phyloP scores from a whole-genome alignment of 495 filamentous ascomycete species.

The Daldinia loculata region DNA sequence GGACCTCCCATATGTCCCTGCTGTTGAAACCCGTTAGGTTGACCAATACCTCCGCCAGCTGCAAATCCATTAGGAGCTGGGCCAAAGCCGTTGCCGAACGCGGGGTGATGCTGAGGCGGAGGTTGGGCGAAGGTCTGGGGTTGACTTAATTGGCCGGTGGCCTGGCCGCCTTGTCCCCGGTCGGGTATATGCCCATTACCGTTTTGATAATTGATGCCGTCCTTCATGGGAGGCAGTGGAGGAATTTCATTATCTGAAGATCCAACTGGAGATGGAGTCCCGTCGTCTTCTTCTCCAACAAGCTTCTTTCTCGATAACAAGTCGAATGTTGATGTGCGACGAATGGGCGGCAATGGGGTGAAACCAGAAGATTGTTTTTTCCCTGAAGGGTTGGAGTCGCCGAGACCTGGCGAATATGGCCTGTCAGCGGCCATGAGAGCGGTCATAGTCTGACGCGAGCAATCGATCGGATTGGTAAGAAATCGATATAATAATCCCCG shows the following conservation, averaged over 20 bases:
- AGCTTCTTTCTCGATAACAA: slow-evolving; percentile 46
- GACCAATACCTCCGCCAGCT: slow-evolving; percentile 37
- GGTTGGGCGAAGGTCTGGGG: slow-evolving; percentile 31
- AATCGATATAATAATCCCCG: slow-evolving; percentile 17
- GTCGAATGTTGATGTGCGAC: slow-evolving; percentile 61
- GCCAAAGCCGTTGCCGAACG: slow-evolving; percentile 9
- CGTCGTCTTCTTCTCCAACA: slow-evolving; percentile 36
- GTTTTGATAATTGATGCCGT: slow-evolving; percentile 28
- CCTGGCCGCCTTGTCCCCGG: slow-evolving; percentile 10
- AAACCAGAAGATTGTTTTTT: slow-evolving; percentile 46
- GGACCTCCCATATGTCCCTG: slow-evolving; percentile 41
- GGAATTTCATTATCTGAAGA: slow-evolving; percentile 38
- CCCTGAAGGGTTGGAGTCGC: slow-evolving; percentile 30
- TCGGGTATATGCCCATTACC: slow-evolving; percentile 38
- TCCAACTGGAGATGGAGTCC: slow-evolving; percentile 40
- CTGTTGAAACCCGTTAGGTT: slow-evolving; percentile 35
- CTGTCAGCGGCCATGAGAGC: slow-evolving; percentile 52
- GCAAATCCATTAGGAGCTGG: slow-evolving; percentile 43
- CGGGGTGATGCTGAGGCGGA: slow-evolving; percentile 33
- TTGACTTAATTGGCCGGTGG: slow-evolving; percentile 14
- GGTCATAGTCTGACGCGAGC: slow-evolving; percentile 30
- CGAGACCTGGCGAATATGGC: slow-evolving; percentile 38
- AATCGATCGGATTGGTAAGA: slow-evolving; percentile 26
- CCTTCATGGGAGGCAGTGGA: slow-evolving; percentile 32
- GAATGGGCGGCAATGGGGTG: slow-evolving; percentile 60